phyloP scores from a whole-genome alignment of 1,284 basidiomycete species.

The Trametes polyzona region DNA sequence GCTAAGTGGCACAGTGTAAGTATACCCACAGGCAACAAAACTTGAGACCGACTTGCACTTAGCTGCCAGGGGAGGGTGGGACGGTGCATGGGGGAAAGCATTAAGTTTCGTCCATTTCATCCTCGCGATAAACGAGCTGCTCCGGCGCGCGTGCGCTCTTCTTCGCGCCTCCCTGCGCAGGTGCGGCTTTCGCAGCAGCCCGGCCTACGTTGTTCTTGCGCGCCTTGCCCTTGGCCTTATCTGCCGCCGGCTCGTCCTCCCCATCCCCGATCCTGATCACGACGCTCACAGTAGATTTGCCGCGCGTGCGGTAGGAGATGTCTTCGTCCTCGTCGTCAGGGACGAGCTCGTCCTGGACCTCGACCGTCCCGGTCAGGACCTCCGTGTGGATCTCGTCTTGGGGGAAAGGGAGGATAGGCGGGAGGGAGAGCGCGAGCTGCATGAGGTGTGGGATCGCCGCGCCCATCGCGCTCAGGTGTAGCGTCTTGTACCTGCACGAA shows the following conservation, averaged over 20 bases:
- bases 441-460: conserved; percentile 87
- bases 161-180: not conserved
- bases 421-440: conserved; percentile 72
- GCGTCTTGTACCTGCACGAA: conserved; percentile 67
- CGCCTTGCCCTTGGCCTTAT: conserved; percentile 24
- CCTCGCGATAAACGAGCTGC: conserved; percentile 40
- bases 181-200: not conserved
- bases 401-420: conserved; percentile 74
- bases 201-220: conserved; percentile 17
- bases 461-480: conserved; percentile 83
- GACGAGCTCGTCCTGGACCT: conserved; percentile 79
- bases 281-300: conserved; percentile 68
- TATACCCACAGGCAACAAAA: not conserved
- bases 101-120: conserved; percentile 34
- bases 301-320: conserved; percentile 63
- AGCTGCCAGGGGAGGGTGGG: not conserved
- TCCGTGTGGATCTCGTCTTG: conserved; percentile 68
- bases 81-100: not conserved
- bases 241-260: conserved; percentile 43
- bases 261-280: conserved; percentile 66
- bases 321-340: conserved; percentile 79
- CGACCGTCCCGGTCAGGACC: conserved; percentile 74
- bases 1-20: too few species aligned
- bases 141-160: conserved; percentile 19
- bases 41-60: not conserved